Evolutionary conservation across 345 rosid species (phyloP).

Genomic region (Noccaea bulbosa): DNA sequence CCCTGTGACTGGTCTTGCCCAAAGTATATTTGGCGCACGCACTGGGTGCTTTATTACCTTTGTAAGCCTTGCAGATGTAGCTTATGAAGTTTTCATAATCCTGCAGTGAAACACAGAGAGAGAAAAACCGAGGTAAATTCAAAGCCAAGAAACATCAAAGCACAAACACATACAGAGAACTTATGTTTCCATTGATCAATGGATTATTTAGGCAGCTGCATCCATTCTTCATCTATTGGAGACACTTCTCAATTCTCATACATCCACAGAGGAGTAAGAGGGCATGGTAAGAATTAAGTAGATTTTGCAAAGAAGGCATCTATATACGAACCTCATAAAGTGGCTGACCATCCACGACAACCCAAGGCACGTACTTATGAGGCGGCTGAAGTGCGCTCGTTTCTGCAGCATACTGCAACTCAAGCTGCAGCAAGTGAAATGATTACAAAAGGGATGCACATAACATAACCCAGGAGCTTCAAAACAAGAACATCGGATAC

Average conservation of each 20-base stretch:
- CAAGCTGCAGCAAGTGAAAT: slow-evolving; percentile 64
- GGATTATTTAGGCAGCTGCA: too few relatives aligned
- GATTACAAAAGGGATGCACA: not conserved
- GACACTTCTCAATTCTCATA: slow-evolving; percentile 1
- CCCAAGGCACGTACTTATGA: slow-evolving; percentile 94
- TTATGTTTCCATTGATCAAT: not conserved
- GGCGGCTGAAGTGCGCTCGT: slow-evolving; percentile 84
- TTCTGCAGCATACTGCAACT: slow-evolving; percentile 77
- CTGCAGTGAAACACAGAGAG: slow-evolving; percentile 40
- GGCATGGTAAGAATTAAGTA: slow-evolving; percentile 7
- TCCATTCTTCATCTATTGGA: not conserved
- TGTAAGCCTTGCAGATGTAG: slow-evolving; percentile 82
- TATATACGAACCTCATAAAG: slow-evolving; percentile 72
- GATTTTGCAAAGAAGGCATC: not conserved
- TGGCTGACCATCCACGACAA: slow-evolving; percentile 88
- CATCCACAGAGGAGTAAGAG: not conserved
- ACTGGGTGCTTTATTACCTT: slow-evolving; percentile 50
- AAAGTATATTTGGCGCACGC: slow-evolving; percentile 58
- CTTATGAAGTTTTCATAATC: slow-evolving; percentile 76
- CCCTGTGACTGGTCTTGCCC: slow-evolving; percentile 16
- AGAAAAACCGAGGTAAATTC: not conserved
- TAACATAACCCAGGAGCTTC: slow-evolving; percentile 1
- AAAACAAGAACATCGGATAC: slow-evolving; percentile 2
- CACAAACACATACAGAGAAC: slow-evolving; percentile 1
- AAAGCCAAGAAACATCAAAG: slow-evolving; percentile 6